Evolutionary conservation across 805 yeast genomes (phyloP).

Genomic region (Scheffersomyces coipomensis): DNA sequence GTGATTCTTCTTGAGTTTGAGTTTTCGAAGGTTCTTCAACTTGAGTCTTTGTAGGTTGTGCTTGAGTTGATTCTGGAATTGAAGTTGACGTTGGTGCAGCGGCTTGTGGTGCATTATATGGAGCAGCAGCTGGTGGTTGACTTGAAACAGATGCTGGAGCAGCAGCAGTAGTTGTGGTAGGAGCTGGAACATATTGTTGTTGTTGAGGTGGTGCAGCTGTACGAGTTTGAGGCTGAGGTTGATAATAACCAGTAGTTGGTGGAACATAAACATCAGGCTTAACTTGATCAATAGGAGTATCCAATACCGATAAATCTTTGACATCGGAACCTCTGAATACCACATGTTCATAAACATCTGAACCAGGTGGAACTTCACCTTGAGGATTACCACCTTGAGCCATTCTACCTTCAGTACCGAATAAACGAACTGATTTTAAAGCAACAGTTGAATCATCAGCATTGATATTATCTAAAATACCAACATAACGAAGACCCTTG

Average conservation of each 20-base stretch:
- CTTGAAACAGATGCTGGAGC: constrained; percentile 6
- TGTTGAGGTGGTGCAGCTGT: constrained; percentile 9
- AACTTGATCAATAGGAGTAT: constrained; percentile 62
- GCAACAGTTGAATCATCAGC: constrained; percentile 91
- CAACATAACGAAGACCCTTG: constrained; percentile 84
- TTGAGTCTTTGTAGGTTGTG: constrained; percentile 5
- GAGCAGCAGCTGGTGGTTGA: constrained; percentile 2
- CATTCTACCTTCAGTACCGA: constrained; percentile 91
- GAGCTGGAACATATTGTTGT: constrained; percentile 4
- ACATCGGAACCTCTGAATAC: constrained; percentile 92
- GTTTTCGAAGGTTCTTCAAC: constrained; percentile 9
- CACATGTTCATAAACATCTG: constrained; percentile 68
- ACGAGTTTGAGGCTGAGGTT: constrained; percentile 10
- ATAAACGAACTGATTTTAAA: constrained; percentile 71
- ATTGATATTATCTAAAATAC: constrained; percentile 81
- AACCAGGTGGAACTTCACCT: constrained; percentile 70
- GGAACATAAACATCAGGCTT: constrained; percentile 46
- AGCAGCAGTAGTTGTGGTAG: constrained; percentile 9
- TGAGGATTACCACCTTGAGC: constrained; percentile 54
- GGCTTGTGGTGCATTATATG: constrained; percentile 3
- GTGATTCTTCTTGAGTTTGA: constrained; percentile 8
- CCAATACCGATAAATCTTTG: constrained; percentile 82
- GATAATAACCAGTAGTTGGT: constrained; percentile 14
- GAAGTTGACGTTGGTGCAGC: constrained; percentile 6
- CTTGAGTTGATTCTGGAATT: constrained; percentile 7